Evolutionary conservation across 495 filamentous ascomycete species (phyloP), one percentile per base, ranked within the genome.

Genomic region (Rhypophila decipiens): DNA sequence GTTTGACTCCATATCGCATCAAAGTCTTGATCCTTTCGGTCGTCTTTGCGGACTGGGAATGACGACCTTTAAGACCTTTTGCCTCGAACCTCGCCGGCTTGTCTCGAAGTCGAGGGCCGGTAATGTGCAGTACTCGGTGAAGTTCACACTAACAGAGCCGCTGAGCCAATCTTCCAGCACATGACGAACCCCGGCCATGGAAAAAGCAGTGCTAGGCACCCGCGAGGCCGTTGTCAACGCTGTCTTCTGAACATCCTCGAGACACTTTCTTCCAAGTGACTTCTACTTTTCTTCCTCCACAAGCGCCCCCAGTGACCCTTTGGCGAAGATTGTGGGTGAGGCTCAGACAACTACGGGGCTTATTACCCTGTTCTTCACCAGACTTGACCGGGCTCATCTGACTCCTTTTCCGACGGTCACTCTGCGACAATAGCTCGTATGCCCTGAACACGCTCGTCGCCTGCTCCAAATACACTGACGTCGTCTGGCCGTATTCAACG

Each of bases 261-360:
- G 60, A n/a, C 56, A 51, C 57, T 55, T 47, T 53, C 56, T 13
- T 13, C 27, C 27, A 13, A 31, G 7, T 31, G 27, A 31, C 27
- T 31, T 31, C 13, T 31, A 7, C 27, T 13, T n/a, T n/a, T n/a
- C n/a, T n/a, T n/a, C n/a, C n/a, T n/a, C n/a, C n/a, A n/a, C n/a
- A n/a, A n/a, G n/a, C n/a, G n/a, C n/a, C 50, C 55, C 57, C 36
- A 38, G 15, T 38, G 53, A 50, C 52, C 56, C 48, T 41, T 38
- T 34, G 27, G 20, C 43, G n/a, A n/a, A n/a, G n/a, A n/a, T n/a
- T 24, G 33, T 45, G 20, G 39, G 51, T 64, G 63, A 68, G 65
- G 60, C 65, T 68, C 58, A 59, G 29, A 56, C 56, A 64, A 59
- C 59, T 61, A 57, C 63, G 59, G 60, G 64, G 55, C 59, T 47